phyloP scores from a whole-genome alignment of 2,329 filamentous ascomycete species.

The Pseudogymnoascus sp. region DNA sequence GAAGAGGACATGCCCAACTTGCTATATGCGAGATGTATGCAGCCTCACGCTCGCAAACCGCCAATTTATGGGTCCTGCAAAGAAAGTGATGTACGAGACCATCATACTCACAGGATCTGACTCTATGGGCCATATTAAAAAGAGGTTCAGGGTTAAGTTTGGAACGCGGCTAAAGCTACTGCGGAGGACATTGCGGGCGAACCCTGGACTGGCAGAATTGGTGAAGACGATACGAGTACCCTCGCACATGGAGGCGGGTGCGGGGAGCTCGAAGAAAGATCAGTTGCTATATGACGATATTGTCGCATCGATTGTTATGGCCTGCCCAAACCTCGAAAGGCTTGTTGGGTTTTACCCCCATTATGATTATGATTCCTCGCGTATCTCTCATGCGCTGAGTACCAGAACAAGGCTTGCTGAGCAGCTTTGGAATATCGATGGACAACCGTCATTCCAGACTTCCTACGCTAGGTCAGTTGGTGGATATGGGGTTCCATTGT shows the following conservation, averaged over 20 bases:
- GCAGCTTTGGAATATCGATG: conserved; percentile 47
- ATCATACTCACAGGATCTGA: conserved; percentile 52
- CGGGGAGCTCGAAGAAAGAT: conserved; percentile 25
- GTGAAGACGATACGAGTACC: conserved; percentile 52
- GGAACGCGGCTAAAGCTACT: conserved; percentile 47
- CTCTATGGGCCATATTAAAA: conserved; percentile 41
- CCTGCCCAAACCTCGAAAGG: conserved; percentile 54
- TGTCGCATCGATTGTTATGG: conserved; percentile 53
- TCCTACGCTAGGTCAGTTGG: conserved; percentile 15
- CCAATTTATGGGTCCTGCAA: neutral
- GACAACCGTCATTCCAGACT: neutral
- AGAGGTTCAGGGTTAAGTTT: conserved; percentile 45
- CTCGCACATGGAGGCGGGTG: conserved; percentile 31
- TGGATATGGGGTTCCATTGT: conserved; percentile 33
- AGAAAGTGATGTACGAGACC: conserved; percentile 37
- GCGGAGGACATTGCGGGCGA: conserved; percentile 46
- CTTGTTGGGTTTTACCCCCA: conserved; percentile 44
- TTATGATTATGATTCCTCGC: conserved; percentile 48
- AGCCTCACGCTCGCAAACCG: conserved; percentile 34
- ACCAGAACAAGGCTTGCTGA: conserved; percentile 46
- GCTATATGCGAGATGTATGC: conserved; percentile 54
- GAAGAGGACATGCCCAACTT: conserved; percentile 49
- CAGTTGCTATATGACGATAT: conserved; percentile 47
- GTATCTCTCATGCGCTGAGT: conserved; percentile 50
- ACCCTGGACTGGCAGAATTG: conserved; percentile 42